A percentile compares a stretch with the other conserved stretches of the same genome.
Conservation (phyloP, 768 basidiomycete species). For the Collybiopsis confluens region DNA sequence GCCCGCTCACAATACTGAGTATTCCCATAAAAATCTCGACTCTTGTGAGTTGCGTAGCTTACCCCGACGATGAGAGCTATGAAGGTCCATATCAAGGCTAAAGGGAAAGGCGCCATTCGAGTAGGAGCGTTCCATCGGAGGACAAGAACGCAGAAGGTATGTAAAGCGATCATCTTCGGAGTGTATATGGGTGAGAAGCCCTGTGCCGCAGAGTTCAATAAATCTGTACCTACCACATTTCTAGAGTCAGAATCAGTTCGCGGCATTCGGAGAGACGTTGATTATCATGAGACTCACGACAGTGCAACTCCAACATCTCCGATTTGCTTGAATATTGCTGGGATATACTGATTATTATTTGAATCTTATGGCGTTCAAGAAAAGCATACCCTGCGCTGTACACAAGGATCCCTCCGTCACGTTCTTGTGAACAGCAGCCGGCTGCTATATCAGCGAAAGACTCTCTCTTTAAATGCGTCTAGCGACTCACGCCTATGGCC, state of each 20-base stretch:
- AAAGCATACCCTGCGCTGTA: constrained; percentile 29
- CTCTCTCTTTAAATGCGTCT: too few relatives aligned
- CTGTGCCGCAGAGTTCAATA: too few relatives aligned
- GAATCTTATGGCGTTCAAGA: neutral
- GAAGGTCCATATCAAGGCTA: constrained; percentile 29
- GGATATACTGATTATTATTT: neutral
- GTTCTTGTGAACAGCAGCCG: too few relatives aligned
- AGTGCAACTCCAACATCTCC: constrained; percentile 39
- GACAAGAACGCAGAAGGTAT: constrained; percentile 35
- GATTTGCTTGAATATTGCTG: constrained; percentile 32
- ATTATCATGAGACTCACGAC: constrained; percentile 23
- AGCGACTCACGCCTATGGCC: constrained; percentile 24
- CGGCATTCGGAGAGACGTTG: neutral
- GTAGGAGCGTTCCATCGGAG: constrained; percentile 25
- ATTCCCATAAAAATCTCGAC: constrained; percentile 30
- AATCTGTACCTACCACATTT: too few relatives aligned
- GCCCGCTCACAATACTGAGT: constrained; percentile 25
- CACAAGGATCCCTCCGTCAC: constrained; percentile 27
- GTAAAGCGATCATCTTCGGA: constrained; percentile 33
- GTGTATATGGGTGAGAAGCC: too few relatives aligned
- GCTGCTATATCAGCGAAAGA: too few relatives aligned
- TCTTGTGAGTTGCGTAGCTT: constrained; percentile 24
- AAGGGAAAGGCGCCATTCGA: constrained; percentile 22
- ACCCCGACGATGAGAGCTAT: constrained; percentile 30
- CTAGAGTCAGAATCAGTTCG: too few relatives aligned